Base-by-base conservation (phyloP, 1,284 basidiomycete species). In the Ustilago trichophora region DNA sequence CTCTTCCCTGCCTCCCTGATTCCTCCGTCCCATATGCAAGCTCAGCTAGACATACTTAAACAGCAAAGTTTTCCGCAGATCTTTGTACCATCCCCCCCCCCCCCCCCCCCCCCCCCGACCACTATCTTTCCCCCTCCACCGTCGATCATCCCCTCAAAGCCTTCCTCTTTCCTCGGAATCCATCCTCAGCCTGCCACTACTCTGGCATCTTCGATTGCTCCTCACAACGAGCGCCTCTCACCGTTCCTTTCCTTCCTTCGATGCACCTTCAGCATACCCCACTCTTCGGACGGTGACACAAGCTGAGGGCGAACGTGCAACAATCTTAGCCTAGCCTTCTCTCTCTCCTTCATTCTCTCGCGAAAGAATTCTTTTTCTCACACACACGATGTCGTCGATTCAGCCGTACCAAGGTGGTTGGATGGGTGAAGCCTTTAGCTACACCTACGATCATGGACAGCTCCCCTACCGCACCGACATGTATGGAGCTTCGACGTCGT, bases 41-140 rank as follows among this genome's bases (percentile, higher is more conserved):
- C 15, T n/a, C 15, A n/a, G 6, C 8, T n/a, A 33, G 15, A 36
- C 16, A 19, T 48, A 48, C 46, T 48, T 48, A 48, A 48, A 48
- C 27, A 34, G 29, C 22, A 12, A 9, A 8, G 21, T 21, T 35
- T 22, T 16, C n/a, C n/a, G n/a, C n/a, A n/a, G n/a, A n/a, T n/a
- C n/a, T n/a, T n/a, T n/a, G n/a, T n/a, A n/a, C n/a, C n/a, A n/a
- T n/a, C n/a, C n/a, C n/a, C n/a, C n/a, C n/a, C n/a, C n/a, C n/a
- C n/a, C n/a, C n/a, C n/a, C n/a, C n/a, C n/a, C n/a, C n/a, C n/a
- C n/a, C n/a, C n/a, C 31, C 31, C 15, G 10, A 16, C 31, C 31
- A 32, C 31, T 31, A 42, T 31, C 41, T 42, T 15, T 31, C 7
- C 22, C 25, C 16, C 18, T 21, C 24, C 42, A 12, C 21, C 29